Conservation (phyloP, 2,329 filamentous ascomycete species). For the Fusarium sp. region DNA sequence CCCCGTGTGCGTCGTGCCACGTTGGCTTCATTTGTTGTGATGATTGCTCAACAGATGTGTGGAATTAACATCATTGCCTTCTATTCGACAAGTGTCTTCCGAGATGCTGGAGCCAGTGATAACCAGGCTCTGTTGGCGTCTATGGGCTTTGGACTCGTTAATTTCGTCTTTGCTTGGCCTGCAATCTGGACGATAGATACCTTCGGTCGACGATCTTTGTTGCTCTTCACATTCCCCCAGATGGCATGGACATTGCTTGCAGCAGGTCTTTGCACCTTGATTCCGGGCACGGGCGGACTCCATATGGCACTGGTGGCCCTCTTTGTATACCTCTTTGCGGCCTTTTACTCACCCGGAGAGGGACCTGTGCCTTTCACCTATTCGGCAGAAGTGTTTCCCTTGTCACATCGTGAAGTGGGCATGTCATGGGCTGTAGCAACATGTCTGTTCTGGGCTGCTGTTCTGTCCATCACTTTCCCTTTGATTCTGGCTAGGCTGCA, state of each 20-base stretch:
- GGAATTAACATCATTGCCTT: slow-evolving; percentile 80
- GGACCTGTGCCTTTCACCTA: slow-evolving; percentile 76
- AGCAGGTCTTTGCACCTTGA: slow-evolving; percentile 62
- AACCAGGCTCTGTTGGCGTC: slow-evolving; percentile 69
- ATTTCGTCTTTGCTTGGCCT: slow-evolving; percentile 68
- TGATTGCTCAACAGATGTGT: slow-evolving; percentile 82
- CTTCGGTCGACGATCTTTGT: slow-evolving; percentile 63
- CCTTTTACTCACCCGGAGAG: slow-evolving; percentile 65
- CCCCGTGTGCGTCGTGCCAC: slow-evolving; percentile 78
- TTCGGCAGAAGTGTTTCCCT: slow-evolving; percentile 75
- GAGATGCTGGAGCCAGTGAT: slow-evolving; percentile 64
- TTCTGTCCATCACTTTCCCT: slow-evolving; percentile 73
- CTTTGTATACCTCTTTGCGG: slow-evolving; percentile 67
- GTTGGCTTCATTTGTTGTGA: slow-evolving; percentile 80
- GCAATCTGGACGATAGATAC: slow-evolving; percentile 70
- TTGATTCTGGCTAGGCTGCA: slow-evolving; percentile 60
- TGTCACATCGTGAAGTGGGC: slow-evolving; percentile 76
- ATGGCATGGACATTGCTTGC: slow-evolving; percentile 56
- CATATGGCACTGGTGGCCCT: slow-evolving; percentile 62
- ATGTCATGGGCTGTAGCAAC: slow-evolving; percentile 78
- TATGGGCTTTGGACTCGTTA: slow-evolving; percentile 68
- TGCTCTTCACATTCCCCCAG: slow-evolving; percentile 57
- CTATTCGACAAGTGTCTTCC: slow-evolving; percentile 74
- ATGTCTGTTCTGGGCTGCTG: slow-evolving; percentile 69
- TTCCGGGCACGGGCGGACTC: slow-evolving; percentile 52